Conservation (phyloP, 2,329 filamentous ascomycete species). For the Verticillium zaregamsianum region DNA sequence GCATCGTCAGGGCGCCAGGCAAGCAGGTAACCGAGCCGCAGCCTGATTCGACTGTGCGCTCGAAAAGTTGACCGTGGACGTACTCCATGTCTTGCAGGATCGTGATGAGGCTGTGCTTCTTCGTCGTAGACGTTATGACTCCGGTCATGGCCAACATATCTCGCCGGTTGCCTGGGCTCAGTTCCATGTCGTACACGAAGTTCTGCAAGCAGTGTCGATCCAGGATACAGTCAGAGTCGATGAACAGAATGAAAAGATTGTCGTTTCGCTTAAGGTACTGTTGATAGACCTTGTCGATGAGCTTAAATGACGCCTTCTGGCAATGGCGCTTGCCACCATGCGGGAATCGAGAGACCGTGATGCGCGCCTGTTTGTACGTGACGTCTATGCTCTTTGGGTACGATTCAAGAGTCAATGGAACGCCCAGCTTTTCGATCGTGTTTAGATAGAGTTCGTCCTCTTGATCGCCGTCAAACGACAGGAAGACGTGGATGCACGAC, state of each 20-base stretch:
- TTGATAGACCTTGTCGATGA: constrained; percentile 89
- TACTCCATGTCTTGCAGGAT: constrained; percentile 98
- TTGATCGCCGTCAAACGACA: constrained; percentile 89
- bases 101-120: constrained; percentile 84
- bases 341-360: constrained; percentile 87
- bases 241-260: constrained; percentile 92
- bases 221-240: constrained; percentile 94
- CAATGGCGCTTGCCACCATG: constrained; percentile 93
- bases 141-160: constrained; percentile 98
- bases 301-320: constrained; percentile 87
- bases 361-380: constrained; percentile 72
- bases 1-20: constrained; percentile 89
- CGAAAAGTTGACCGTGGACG: constrained; percentile 93
- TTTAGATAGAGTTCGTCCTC: constrained; percentile 86
- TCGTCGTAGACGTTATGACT: constrained; percentile 90
- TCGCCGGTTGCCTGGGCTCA: constrained; percentile 85
- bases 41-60: constrained; percentile 89
- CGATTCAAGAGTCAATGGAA: constrained; percentile 68
- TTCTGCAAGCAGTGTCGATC: constrained; percentile 91
- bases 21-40: constrained; percentile 94
- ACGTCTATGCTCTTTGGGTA: constrained; percentile 92
- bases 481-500: constrained; percentile 87
- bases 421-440: constrained; percentile 79
- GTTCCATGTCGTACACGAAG: constrained; percentile 98
- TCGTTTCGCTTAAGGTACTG: constrained; percentile 84